Evolutionary conservation across 2,329 filamentous ascomycete genomes (phyloP).

Genomic region (Apiospora malaysiana): DNA sequence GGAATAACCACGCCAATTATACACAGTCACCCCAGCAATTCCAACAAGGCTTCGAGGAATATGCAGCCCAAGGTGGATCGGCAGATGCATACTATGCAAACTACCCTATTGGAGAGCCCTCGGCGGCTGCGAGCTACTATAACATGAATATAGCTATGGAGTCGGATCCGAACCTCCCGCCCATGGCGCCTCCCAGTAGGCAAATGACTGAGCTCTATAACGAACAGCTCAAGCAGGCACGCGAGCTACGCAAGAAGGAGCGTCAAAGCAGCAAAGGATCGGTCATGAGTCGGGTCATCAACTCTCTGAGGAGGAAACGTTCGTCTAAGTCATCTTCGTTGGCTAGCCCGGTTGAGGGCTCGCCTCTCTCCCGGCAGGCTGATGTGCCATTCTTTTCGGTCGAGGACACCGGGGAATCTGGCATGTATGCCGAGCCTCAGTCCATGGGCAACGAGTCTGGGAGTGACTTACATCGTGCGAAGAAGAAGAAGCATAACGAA

Average conservation of each 20-base stretch:
- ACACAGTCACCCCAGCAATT: slow-evolving; percentile 29
- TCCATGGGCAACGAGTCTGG: slow-evolving; percentile 23
- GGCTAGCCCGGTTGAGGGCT: slow-evolving; percentile 14
- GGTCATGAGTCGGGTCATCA: slow-evolving; percentile 35
- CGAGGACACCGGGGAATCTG: slow-evolving; percentile 26
- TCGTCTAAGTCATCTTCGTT: slow-evolving; percentile 32
- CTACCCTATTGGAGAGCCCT: slow-evolving; percentile 18
- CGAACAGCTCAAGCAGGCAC: slow-evolving; percentile 37
- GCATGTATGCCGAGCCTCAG: slow-evolving; percentile 36
- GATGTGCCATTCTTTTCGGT: slow-evolving; percentile 24
- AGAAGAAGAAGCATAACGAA: slow-evolving; percentile 22
- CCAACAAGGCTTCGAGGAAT: slow-evolving; percentile 32
- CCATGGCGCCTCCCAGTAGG: slow-evolving; percentile 33
- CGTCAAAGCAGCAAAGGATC: slow-evolving; percentile 35
- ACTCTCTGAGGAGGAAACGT: slow-evolving; percentile 37
- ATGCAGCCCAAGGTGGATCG: slow-evolving; percentile 31
- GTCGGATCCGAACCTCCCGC: slow-evolving; percentile 35
- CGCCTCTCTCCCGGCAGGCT: slow-evolving; percentile 24
- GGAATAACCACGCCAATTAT: slow-evolving; percentile 31
- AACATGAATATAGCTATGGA: slow-evolving; percentile 41
- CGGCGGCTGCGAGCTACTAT: slow-evolving; percentile 42
- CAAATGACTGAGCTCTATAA: slow-evolving; percentile 41
- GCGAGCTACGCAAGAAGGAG: slow-evolving; percentile 32
- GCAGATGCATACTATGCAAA: slow-evolving; percentile 31
- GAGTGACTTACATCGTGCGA: slow-evolving; percentile 20